Conservation (phyloP, 441 rosid genomes). For the Erodium moschatum region DNA sequence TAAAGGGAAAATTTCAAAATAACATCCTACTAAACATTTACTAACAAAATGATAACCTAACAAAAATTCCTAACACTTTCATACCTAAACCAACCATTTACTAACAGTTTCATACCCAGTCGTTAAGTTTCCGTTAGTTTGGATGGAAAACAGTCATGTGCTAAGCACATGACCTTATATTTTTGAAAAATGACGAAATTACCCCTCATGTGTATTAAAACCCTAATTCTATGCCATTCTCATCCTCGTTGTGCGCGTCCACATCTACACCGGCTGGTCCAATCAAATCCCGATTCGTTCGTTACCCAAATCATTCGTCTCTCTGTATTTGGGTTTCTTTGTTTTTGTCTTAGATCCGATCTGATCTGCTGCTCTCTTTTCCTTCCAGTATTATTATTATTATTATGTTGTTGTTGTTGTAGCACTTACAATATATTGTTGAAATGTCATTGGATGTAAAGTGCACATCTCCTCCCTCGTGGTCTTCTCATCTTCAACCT, state of each 20-base stretch:
- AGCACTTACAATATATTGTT: not conserved
- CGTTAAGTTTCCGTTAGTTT: too few species aligned
- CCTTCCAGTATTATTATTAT: not conserved
- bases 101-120: too few species aligned
- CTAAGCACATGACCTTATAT: too few species aligned
- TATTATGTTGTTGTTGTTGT: not conserved
- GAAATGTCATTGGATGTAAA: not conserved
- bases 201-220: too few species aligned
- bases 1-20: too few species aligned
- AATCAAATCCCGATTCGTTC: constrained; percentile 19
- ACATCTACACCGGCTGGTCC: constrained; percentile 60
- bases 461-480: not conserved
- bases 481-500: too few species aligned
- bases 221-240: constrained; percentile 63
- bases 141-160: too few species aligned
- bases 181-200: too few species aligned
- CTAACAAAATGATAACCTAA: too few species aligned
- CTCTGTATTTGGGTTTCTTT: not conserved
- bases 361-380: constrained; percentile 11
- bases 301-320: not conserved
- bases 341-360: not conserved
- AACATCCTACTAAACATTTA: too few species aligned
- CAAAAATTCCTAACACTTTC: too few species aligned
- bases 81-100: too few species aligned
- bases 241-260: constrained; percentile 60